Base-by-base conservation (phyloP, 192 early-diverging fungal genomes). In the Podila epigama region DNA sequence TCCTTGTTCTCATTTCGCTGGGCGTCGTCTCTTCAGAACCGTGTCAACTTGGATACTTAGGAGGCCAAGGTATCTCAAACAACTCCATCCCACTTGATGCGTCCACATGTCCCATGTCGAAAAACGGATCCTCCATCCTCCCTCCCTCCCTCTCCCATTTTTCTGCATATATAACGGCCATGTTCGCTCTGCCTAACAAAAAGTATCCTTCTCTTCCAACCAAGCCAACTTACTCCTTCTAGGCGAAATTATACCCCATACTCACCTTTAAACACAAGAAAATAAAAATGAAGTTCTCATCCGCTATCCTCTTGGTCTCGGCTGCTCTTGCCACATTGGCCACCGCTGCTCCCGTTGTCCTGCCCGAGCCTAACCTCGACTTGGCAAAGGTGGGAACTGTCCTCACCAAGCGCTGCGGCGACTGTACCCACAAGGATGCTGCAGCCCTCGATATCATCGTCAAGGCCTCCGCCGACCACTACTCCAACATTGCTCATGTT, bases 401-500 rank as follows among this genome's bases (percentile, higher is more conserved):
- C 7, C 44, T 48, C 15, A 31, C 52, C 22, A 54, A 54, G 52
- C 52, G 52, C 11, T 54, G 52, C 52, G 16, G 5, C 27, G 52
- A 54, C 29, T 54, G 52, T 28, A 54, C 52, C 4, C 5, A 27
- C 52, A 54, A 54, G 52, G 52, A 54, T 12, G 52, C 52, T 0
- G 29, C 4, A 5, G 52, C 52, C 29, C 52, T 54, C 52, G 52
- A 33, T 0, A 27, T 54, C 39, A 41, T 39, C 36, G 18, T 61
- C 22, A 42, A 57, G 41, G 53, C 65, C 20, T 54, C 51, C n/a
- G 50, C 57, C 35, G 50, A 55, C 9, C 58, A 61, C 48, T 54
- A 68, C 29, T 20, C 50, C 22, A 8, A 51, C 9, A 60, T 60
- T 41, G 66, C 66, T 13, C 33, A 58, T 7, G 56, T 25, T n/a